Evolutionary conservation across 2,329 filamentous ascomycete species (phyloP).

Genomic region (Fusarium zealandicum): DNA sequence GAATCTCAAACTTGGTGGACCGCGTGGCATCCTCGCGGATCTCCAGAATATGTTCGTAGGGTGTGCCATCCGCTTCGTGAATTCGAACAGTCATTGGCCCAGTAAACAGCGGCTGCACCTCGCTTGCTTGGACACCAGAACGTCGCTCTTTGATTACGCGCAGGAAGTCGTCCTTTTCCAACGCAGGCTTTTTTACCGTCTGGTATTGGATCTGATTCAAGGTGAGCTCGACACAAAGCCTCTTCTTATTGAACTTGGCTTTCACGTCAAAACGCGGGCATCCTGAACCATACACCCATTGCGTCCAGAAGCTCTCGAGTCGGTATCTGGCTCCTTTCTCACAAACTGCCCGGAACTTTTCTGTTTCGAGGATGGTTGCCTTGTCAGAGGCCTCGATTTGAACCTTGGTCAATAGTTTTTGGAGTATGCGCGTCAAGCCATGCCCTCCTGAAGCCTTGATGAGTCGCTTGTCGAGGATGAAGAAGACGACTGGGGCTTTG

Average conservation of each 20-base stretch:
- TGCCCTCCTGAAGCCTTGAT: conserved; percentile 84
- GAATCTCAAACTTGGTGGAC: conserved; percentile 83
- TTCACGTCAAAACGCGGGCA: conserved; percentile 87
- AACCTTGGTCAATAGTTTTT: conserved; percentile 83
- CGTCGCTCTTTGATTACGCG: conserved; percentile 83
- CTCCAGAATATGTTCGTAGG: conserved; percentile 97
- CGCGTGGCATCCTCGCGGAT: conserved; percentile 86
- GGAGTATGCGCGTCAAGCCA: conserved; percentile 85
- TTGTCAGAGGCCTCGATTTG: conserved; percentile 68
- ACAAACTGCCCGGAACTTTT: conserved; percentile 81
- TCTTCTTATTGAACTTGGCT: conserved; percentile 97
- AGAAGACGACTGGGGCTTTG: conserved; percentile 90
- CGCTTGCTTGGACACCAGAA: conserved; percentile 71
- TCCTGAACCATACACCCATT: conserved; percentile 89
- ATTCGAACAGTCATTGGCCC: conserved; percentile 98
- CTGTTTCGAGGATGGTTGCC: conserved; percentile 76
- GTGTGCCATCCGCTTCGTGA: conserved; percentile 96
- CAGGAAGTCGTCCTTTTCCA: conserved; percentile 80
- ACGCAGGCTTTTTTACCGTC: conserved; percentile 50
- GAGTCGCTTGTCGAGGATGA: conserved; percentile 90
- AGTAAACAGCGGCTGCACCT: conserved; percentile 82
- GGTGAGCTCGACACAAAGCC: conserved; percentile 89
- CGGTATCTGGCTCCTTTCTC: conserved; percentile 89
- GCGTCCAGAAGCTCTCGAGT: conserved; percentile 88
- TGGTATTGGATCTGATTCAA: conserved; percentile 77